These are phyloP conservation scores for Dispira simplex DNA, from an alignment of 192 early-diverging fungal species.

Conservation along the genomic window DNA sequence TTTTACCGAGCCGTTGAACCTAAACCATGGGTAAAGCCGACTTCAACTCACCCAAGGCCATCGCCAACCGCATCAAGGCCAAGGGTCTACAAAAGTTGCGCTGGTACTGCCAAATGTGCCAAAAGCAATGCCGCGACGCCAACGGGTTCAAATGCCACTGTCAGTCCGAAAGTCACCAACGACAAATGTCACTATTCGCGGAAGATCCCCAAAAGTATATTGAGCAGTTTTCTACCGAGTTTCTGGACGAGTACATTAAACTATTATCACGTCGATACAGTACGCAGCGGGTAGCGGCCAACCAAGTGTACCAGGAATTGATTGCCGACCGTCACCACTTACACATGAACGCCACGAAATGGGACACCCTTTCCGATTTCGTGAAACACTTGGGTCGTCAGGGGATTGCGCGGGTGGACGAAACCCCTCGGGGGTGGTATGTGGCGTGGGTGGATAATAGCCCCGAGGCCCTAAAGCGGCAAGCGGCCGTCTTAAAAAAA, in stretches of 20 bases:
- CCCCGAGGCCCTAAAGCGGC: constrained; percentile 66
- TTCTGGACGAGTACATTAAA: constrained; percentile 70
- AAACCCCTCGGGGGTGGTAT: constrained; percentile 80
- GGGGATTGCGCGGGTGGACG: constrained; percentile 74
- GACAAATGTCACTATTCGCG: constrained; percentile 80
- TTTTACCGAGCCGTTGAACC: too few relatives aligned
- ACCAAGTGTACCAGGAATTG: constrained; percentile 94
- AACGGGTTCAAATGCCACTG: constrained; percentile 95
- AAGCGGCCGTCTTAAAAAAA: constrained; percentile 61
- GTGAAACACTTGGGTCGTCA: constrained; percentile 70
- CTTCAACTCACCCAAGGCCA: constrained; percentile 68
- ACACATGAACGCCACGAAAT: constrained; percentile 93
- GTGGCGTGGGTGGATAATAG: constrained; percentile 85
- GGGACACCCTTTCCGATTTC: constrained; percentile 81
- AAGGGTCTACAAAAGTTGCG: constrained; percentile 81
- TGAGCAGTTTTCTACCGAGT: constrained; percentile 61
- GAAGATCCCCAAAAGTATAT: constrained; percentile 63
- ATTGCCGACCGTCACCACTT: constrained; percentile 80
- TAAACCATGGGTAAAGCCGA: constrained; percentile 46
- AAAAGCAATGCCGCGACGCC: constrained; percentile 80
- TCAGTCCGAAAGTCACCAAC: constrained; percentile 75
- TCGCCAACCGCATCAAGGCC: constrained; percentile 82
- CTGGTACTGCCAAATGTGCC: constrained; percentile 92
- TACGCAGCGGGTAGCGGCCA: constrained; percentile 73
- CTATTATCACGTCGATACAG: constrained; percentile 67